Conservation (phyloP, 306 rosid genomes). For the Cucurbita moschata region DNA sequence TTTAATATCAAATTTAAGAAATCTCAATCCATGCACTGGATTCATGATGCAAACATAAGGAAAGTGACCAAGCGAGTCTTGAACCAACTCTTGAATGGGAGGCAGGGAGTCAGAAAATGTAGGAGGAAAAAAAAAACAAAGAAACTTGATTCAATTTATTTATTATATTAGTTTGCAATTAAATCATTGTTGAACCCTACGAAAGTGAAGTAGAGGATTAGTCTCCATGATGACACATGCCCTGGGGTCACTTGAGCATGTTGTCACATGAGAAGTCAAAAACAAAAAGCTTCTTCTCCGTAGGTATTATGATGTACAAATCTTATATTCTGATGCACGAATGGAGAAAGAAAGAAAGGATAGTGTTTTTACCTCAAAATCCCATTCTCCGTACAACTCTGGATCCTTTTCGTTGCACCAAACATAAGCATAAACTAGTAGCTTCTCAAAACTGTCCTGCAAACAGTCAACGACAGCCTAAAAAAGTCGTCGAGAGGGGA, state of each 20-base stretch:
- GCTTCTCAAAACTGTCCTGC: constrained; percentile 53
- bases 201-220: too few relatives aligned
- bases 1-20: neutral
- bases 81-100: neutral
- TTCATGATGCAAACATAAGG: neutral
- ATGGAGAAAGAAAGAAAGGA: neutral
- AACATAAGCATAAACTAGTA: constrained; percentile 37
- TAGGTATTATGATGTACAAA: neutral
- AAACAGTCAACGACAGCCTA: neutral
- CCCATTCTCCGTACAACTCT: constrained; percentile 63
- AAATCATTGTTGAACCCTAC: neutral
- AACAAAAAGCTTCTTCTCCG: neutral
- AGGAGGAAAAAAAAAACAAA: neutral
- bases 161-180: too few relatives aligned
- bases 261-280: neutral
- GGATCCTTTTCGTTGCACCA: constrained; percentile 74
- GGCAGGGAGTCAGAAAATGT: neutral
- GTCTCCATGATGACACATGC: too few relatives aligned
- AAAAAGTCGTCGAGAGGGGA: too few relatives aligned
- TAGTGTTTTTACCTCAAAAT: constrained; percentile 55
- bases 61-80: neutral
- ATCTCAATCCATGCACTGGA: neutral
- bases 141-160: neutral
- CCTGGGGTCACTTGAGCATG: neutral
- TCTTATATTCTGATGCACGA: neutral